Base-by-base conservation (phyloP, 192 early-diverging fungal species). In the Coemansia sp. region DNA sequence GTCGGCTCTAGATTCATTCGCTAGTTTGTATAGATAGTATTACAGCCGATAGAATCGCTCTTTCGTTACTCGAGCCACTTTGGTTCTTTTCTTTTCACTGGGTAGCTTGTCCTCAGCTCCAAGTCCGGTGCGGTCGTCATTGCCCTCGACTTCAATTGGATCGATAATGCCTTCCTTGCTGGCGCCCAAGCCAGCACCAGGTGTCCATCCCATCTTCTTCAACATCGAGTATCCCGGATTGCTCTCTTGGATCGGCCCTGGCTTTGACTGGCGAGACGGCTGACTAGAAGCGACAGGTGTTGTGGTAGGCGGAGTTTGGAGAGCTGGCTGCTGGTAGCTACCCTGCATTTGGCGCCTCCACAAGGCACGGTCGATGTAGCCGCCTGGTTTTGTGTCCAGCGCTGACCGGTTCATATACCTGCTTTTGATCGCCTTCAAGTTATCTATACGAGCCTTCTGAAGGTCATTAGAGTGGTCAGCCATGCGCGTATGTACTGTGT, bases 131-230 rank as follows among this genome's bases (percentile, higher is more conserved):
- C 77, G 48, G 12, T 58, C 38, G 3, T 26, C 50, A 25, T 79
- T 79, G 25, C 69, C 65, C 39, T 31, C 39, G 5, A 66, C 52
- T n/a, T 59, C 62, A 26, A 79, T 41, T 3, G 77, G 72, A 16
- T 70, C 36, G 5, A 66, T 62, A 13, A 68, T 73, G 2, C 77
- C 72, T 6, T 65, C 56, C 10, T 56, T 39, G 31, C 66, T 43
- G 12, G 68, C 66, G 20, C 79, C 79, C 20, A 82, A 68, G 1
- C 79, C 79, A 12, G 75, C 48, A 31, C 79, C 79, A 21, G 68
- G 71, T 39, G 43, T 33, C 79, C 79, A 82, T 11, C 79, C 79
- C 58, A 82, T 82, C 36, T 59, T 74, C 25, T 62, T 60, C 62
- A 82, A 12, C 68, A 82, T 63, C 14, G 60, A 43, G 23, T 59